Conservation (phyloP, 1,284 basidiomycete genomes). For the Puccinia hordei region DNA sequence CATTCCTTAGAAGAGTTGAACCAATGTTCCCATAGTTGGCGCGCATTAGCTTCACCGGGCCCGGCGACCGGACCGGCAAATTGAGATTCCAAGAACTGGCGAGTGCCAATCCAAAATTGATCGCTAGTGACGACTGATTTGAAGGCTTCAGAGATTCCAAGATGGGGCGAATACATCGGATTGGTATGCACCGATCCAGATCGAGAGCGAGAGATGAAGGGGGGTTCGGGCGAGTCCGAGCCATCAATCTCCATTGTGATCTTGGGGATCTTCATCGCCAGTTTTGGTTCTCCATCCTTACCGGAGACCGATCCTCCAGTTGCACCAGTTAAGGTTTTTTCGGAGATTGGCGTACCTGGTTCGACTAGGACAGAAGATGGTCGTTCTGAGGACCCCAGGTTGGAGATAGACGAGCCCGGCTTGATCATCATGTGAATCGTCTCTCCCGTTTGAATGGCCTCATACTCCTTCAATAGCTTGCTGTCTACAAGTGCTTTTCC, state of each 20-base stretch:
- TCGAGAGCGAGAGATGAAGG: slow-evolving; percentile 50
- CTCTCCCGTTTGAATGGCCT: slow-evolving; percentile 70
- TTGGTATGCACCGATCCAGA: slow-evolving; percentile 52
- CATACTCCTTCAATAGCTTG: slow-evolving; percentile 85
- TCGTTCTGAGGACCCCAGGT: slow-evolving; percentile 62
- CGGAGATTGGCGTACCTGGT: slow-evolving; percentile 29
- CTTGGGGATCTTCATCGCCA: slow-evolving; percentile 44
- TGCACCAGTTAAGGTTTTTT: slow-evolving; percentile 10
- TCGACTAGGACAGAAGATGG: slow-evolving; percentile 50
- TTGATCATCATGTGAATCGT: slow-evolving; percentile 81
- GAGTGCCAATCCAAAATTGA: slow-evolving; percentile 52
- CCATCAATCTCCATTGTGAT: slow-evolving; percentile 45
- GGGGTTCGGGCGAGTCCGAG: slow-evolving; percentile 15
- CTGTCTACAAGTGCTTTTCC: slow-evolving; percentile 84
- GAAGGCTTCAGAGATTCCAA: slow-evolving; percentile 50
- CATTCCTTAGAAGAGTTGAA: slow-evolving; percentile 55
- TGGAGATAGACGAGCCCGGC: slow-evolving; percentile 59
- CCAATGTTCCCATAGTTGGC: slow-evolving; percentile 56
- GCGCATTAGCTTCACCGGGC: slow-evolving; percentile 52
- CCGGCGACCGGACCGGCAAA: slow-evolving; percentile 50
- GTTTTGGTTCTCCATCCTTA: slow-evolving; percentile 29
- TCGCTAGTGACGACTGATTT: slow-evolving; percentile 49
- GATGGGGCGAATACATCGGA: slow-evolving; percentile 47
- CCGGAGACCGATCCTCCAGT: not conserved
- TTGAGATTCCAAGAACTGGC: slow-evolving; percentile 48